Conservation (phyloP, 2,329 filamentous ascomycete species). For the Colletotrichum sp. region DNA sequence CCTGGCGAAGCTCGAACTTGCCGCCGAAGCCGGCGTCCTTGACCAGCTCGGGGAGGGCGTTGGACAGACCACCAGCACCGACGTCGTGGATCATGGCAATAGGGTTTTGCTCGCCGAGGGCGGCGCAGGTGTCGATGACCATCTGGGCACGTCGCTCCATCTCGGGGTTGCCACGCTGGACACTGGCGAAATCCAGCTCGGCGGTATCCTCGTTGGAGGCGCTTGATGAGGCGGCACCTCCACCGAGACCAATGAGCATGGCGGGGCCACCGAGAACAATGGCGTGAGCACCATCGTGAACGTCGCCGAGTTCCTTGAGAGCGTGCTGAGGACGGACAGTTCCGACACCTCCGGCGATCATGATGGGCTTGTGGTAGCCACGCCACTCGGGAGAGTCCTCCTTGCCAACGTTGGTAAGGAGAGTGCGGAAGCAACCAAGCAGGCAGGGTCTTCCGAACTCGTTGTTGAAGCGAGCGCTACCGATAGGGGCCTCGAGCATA, state of each 20-base stretch:
- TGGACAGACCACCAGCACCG: slow-evolving; percentile 84
- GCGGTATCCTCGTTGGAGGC: slow-evolving; percentile 87
- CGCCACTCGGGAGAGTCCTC: slow-evolving; percentile 68
- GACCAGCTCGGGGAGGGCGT: slow-evolving; percentile 79
- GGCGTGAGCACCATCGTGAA: slow-evolving; percentile 86
- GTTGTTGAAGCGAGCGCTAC: slow-evolving; percentile 95
- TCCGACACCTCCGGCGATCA: slow-evolving; percentile 95
- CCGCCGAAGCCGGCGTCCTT: slow-evolving; percentile 92
- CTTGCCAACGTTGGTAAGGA: slow-evolving; percentile 72
- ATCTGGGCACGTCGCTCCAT: slow-evolving; percentile 95
- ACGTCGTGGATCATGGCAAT: slow-evolving; percentile 99
- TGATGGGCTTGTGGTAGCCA: slow-evolving; percentile 98
- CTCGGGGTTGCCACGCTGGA: slow-evolving; percentile 96
- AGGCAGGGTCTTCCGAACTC: slow-evolving; percentile 93
- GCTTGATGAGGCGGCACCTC: slow-evolving; percentile 91
- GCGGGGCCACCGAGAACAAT: slow-evolving; percentile 94
- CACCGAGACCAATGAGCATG: slow-evolving; percentile 96
- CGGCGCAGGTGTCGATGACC: slow-evolving; percentile 94
- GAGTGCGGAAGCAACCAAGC: slow-evolving; percentile 88
- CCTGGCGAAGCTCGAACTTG: slow-evolving; percentile 90
- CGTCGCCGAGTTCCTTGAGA: slow-evolving; percentile 79
- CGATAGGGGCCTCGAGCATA: slow-evolving; percentile 96
- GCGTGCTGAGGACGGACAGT: slow-evolving; percentile 91
- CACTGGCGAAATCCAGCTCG: slow-evolving; percentile 95
- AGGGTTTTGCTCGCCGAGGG: slow-evolving; percentile 82